A percentile compares a stretch with the other conserved stretches of the same genome.
Conservation (phyloP, 257 asterid genomes). For the Solanum paucissectum region DNA sequence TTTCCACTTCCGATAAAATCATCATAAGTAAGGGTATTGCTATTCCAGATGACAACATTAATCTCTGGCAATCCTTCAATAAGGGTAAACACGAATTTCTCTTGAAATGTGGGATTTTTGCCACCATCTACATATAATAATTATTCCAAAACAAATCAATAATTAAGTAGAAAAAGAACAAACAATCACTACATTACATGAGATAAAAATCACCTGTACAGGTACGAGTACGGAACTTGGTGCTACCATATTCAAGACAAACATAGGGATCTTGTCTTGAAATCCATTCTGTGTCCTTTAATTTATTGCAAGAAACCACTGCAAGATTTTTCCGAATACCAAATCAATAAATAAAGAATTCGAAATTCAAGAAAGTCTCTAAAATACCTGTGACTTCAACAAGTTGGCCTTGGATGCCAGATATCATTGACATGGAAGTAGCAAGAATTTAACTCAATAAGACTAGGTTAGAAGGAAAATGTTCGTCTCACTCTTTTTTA, state of each 20-base stretch:
- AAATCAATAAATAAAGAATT: neutral
- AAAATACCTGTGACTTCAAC: constrained; percentile 75
- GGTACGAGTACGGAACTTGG: constrained; percentile 81
- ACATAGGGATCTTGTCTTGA: constrained; percentile 98
- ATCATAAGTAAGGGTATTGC: constrained; percentile 67
- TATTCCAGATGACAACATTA: constrained; percentile 67
- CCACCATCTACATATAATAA: constrained; percentile 60
- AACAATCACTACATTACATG: neutral
- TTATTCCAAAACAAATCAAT: neutral
- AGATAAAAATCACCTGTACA: constrained; percentile 48
- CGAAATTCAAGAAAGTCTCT: neutral
- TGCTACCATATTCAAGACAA: constrained; percentile 65
- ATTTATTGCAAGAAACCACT: constrained; percentile 70
- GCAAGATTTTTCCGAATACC: neutral
- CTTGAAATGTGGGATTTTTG: constrained; percentile 88
- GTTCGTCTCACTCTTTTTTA: neutral
- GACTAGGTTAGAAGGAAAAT: neutral
- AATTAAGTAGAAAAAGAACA: neutral
- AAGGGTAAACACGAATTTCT: constrained; percentile 74
- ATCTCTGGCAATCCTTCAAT: constrained; percentile 80
- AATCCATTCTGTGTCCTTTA: constrained; percentile 85
- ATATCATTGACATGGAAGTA: constrained; percentile 53
- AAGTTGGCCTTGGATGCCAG: constrained; percentile 82
- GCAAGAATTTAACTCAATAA: neutral
- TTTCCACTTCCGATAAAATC: constrained; percentile 89